phyloP scores from a whole-genome alignment of 495 filamentous ascomycete species.

The Aspergillus wentii region DNA sequence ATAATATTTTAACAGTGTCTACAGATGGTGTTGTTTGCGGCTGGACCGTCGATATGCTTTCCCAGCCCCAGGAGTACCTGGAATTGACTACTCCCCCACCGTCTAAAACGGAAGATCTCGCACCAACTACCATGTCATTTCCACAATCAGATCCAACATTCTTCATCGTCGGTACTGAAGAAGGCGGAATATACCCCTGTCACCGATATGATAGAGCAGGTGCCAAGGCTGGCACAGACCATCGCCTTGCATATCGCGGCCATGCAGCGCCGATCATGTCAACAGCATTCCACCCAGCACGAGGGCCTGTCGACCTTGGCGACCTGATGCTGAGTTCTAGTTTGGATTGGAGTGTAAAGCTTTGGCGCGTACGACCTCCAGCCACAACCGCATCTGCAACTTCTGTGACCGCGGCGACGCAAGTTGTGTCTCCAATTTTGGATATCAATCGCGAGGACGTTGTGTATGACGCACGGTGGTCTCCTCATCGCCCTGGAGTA shows the following conservation, averaged over 20 bases:
- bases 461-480: constrained; percentile 94
- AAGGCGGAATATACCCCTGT: constrained; percentile 91
- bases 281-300: constrained; percentile 87
- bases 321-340: constrained; percentile 83
- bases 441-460: constrained; percentile 91
- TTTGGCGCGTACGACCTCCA: constrained; percentile 84
- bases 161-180: constrained; percentile 94
- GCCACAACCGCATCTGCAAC: constrained; percentile 45
- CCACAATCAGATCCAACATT: constrained; percentile 93
- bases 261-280: constrained; percentile 95
- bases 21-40: constrained; percentile 96
- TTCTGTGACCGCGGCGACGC: constrained; percentile 31
- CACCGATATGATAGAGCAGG: constrained; percentile 96
- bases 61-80: constrained; percentile 88
- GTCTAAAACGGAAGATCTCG: constrained; percentile 86
- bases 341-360: constrained; percentile 93
- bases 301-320: constrained; percentile 89
- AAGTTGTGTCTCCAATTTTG: constrained; percentile 64
- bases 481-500: constrained; percentile 82
- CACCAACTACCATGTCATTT: constrained; percentile 96
- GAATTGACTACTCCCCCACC: constrained; percentile 81
- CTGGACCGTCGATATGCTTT: constrained; percentile 96
- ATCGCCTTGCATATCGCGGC: constrained; percentile 75
- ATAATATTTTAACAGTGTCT: constrained; percentile 93
- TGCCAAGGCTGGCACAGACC: constrained; percentile 90